phyloP scores from a whole-genome alignment of 495 filamentous ascomycete species.

The Hypoxylon trugodes region DNA sequence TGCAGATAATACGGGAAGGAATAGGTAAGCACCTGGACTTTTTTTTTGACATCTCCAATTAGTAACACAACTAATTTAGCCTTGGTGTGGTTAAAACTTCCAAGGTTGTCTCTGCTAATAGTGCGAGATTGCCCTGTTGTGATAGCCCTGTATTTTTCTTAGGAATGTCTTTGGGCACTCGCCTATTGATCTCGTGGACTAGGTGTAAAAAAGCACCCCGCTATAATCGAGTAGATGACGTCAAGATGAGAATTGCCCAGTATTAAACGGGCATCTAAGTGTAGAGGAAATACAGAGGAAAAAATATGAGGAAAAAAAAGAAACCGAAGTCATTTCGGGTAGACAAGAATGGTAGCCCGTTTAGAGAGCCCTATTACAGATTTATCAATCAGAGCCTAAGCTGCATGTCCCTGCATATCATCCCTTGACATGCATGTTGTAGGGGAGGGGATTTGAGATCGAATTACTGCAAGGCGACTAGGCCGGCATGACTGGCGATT shows the following conservation, averaged over 20 bases:
- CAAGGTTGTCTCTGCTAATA: constrained; percentile 14
- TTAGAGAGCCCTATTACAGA: constrained; percentile 8
- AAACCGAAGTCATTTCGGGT: background rate
- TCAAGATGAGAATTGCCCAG: no score
- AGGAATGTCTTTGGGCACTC: constrained; percentile 6
- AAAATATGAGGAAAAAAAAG: background rate
- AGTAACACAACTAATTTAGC: constrained; percentile 14
- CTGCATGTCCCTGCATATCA: constrained; percentile 31
- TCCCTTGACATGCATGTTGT: constrained; percentile 32
- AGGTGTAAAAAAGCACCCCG: background rate
- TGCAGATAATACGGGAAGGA: no score
- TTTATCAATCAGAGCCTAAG: constrained; percentile 16
- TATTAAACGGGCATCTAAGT: no score
- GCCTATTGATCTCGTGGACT: no score
- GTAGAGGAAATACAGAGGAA: background rate
- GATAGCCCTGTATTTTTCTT: constrained; percentile 8
- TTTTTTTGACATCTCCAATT: constrained; percentile 23
- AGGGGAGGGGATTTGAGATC: constrained; percentile 3
- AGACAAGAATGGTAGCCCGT: background rate
- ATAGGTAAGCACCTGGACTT: no score
- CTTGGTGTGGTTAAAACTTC: constrained; percentile 19
- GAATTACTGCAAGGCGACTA: constrained; percentile 11
- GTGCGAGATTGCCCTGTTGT: constrained; percentile 12
- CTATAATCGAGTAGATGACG: constrained; percentile 14
- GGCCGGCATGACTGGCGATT: constrained; percentile 20